Evolutionary conservation across 1,284 basidiomycete genomes (phyloP).

Genomic region (Inonotus obliquus): DNA sequence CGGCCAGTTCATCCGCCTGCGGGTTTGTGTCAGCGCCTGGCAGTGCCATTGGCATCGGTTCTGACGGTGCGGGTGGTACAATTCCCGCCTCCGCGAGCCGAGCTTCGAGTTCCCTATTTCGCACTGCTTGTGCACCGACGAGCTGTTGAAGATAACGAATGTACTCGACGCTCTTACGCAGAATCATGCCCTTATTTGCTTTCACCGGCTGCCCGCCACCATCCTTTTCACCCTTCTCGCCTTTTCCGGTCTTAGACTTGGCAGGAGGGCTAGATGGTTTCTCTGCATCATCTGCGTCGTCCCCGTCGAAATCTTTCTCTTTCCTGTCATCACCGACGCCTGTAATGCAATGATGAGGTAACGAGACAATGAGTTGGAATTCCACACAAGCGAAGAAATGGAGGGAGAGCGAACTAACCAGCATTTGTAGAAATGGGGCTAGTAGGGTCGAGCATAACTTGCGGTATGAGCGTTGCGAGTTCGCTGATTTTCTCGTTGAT

Average conservation of each 20-base stretch:
- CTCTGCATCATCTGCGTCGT: not conserved
- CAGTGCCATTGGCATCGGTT: not conserved
- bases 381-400: not conserved
- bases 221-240: constrained; percentile 1
- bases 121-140: constrained; percentile 68
- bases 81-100: constrained; percentile 40
- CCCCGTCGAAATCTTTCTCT: constrained; percentile 3
- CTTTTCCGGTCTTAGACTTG: not conserved
- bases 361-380: not conserved
- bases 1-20: not conserved
- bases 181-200: constrained; percentile 88
- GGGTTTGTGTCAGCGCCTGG: not conserved
- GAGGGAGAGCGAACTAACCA: not conserved
- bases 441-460: constrained; percentile 67
- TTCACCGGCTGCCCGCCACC: constrained; percentile 43
- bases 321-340: not conserved
- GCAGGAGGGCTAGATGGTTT: no score
- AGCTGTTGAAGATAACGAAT: constrained; percentile 84
- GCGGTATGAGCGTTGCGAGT: constrained; percentile 83
- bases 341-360: not conserved
- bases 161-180: constrained; percentile 85
- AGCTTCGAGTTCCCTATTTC: constrained; percentile 72
- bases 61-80: not conserved
- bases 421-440: constrained; percentile 28
- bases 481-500: constrained; percentile 94